Conservation (phyloP, 1,284 basidiomycete genomes). For the Ustilago bromivora region DNA sequence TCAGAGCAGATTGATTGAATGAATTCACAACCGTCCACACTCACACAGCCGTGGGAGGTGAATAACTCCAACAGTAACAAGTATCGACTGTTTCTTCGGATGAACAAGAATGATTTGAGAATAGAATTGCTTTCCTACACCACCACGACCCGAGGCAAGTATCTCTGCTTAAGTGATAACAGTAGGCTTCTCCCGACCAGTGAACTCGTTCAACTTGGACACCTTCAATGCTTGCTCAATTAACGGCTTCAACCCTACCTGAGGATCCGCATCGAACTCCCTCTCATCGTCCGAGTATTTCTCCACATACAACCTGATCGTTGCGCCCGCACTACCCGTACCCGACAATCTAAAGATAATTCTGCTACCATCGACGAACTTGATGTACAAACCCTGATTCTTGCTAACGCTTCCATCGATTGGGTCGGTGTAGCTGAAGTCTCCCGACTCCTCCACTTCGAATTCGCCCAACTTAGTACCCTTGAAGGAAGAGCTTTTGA, state of each 20-base stretch:
- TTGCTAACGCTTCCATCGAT: constrained; percentile 92
- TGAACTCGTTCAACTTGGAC: constrained; percentile 87
- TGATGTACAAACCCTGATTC: constrained; percentile 95
- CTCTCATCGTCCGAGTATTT: constrained; percentile 85
- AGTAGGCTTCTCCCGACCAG: constrained; percentile 88
- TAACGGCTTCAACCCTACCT: constrained; percentile 89
- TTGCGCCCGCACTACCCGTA: constrained; percentile 94
- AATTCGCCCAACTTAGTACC: constrained; percentile 75
- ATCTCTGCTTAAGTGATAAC: constrained; percentile 80
- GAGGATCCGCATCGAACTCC: constrained; percentile 83
- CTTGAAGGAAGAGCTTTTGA: constrained; percentile 75
- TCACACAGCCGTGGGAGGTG: too few relatives aligned
- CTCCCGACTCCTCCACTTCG: constrained; percentile 81
- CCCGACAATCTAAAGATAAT: constrained; percentile 96
- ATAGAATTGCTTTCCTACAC: background rate
- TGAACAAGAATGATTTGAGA: background rate
- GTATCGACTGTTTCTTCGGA: background rate
- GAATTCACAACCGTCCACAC: too few relatives aligned
- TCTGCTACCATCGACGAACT: constrained; percentile 88
- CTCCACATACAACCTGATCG: constrained; percentile 73
- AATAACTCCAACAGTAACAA: background rate
- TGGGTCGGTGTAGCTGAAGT: constrained; percentile 97
- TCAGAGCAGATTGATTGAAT: background rate
- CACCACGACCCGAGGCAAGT: background rate
- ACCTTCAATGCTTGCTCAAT: constrained; percentile 89